Base-by-base conservation (phyloP, 2,329 filamentous ascomycete genomes). In the Elsinoe batatas region DNA sequence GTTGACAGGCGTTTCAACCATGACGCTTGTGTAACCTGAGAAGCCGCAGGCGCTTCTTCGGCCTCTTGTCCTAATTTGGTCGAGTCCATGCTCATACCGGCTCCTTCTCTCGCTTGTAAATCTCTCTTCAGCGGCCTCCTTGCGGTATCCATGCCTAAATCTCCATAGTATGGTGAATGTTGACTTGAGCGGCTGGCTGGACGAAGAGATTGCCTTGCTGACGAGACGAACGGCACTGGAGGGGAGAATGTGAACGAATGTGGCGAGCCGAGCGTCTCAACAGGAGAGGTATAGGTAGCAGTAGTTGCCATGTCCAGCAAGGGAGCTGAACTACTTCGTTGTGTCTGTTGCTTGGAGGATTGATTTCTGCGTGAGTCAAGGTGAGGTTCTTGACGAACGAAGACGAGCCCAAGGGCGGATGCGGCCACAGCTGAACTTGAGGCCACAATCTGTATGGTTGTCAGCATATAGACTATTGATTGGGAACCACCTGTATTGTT, bases 1-100 rank as follows among this genome's bases (percentile, higher is more conserved):
- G 81, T 74, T 20, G 86, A 88, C 37, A 90, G 71, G 50, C 85
- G 81, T 62, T 81, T 80, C 60, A 89, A 81, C 87, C 87, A 91
- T 26, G 85, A 88, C 55, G 74, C 69, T 20, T 76, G 72, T 18
- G 73, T 68, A 47, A 74, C 69, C 40, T 67, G 46, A 47, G 56
- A 54, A 22, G 57, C 38, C 30, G 30, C 47, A 36, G 46, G 30
- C 15, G 47, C 37, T 15, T 56, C 53, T 46, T 35, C 47, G 18
- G n/a, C 38, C 30, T 57, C 40, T 42, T 54, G 54, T 22, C 13
- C 33, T 15, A 26, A 20, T 32, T 49, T 53, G 37, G 44, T 38
- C 20, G 30, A 42, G 20, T 57, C 55, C 47, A 51, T 50, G 35
- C 43, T 49, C 56, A 53, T 53, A 10, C n/a, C 30, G n/a, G 40